Percentiles rank a stretch among this genome's conserved stretches.
These are phyloP conservation scores for Beauveria rudraprayagi DNA, from an alignment of 2,329 filamentous ascomycete species.

Conservation along the genomic window DNA sequence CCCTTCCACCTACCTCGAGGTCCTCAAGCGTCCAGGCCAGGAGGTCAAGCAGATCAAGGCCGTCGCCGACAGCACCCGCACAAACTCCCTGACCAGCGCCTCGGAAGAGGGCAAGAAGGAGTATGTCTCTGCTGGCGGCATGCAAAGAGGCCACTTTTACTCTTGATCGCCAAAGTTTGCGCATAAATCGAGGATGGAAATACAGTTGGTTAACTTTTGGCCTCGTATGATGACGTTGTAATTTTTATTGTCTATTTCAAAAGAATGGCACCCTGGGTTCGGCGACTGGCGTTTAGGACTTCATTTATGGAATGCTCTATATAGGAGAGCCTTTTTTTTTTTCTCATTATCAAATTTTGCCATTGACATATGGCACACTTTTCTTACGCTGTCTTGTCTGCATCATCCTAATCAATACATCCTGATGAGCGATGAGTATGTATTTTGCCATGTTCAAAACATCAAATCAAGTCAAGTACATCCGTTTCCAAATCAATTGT, in stretches of 20 bases:
- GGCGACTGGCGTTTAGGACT: conserved; percentile 9
- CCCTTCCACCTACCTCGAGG: conserved; percentile 82
- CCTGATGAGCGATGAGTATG: neutral
- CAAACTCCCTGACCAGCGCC: conserved; percentile 43
- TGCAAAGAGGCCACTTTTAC: conserved; percentile 53
- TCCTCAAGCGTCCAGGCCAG: conserved; percentile 48
- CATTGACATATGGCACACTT: neutral
- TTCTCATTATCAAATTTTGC: neutral
- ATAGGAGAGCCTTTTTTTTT: neutral
- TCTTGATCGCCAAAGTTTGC: conserved; percentile 26
- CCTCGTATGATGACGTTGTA: neutral
- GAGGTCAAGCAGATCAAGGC: conserved; percentile 45
- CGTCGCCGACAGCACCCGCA: conserved; percentile 37
- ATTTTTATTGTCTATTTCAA: neutral
- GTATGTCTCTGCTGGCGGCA: conserved; percentile 45
- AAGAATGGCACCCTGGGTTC: neutral
- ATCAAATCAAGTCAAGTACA: neutral
- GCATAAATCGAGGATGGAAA: neutral
- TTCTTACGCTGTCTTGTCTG: neutral
- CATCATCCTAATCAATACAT: neutral
- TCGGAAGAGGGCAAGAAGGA: conserved; percentile 40
- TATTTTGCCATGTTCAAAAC: neutral
- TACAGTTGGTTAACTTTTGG: neutral
- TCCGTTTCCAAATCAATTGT: neutral
- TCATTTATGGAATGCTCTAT: neutral